Base-by-base conservation (phyloP, 2,329 filamentous ascomycete species). In the Ceratocystis eucalypticola region DNA sequence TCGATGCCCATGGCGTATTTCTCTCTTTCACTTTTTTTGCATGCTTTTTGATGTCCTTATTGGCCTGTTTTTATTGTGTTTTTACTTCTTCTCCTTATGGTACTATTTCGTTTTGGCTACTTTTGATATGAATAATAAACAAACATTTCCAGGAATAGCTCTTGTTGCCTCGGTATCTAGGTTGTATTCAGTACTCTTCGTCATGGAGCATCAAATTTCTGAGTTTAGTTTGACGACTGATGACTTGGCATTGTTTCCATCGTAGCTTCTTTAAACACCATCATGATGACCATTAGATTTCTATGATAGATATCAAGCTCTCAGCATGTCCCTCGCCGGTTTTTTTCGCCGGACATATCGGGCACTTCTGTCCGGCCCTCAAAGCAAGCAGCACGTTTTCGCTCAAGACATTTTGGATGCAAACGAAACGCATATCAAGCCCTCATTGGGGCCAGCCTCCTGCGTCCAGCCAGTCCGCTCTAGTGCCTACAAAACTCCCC, bases 61-160 rank as follows among this genome's bases (percentile, higher is more conserved):
- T 37, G 55, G 55, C 55, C 28, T 20, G 10, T 37, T 59, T 33
- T 22, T 10, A 33, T 53, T n/a, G 25, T n/a, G 12, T 37, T 37
- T 12, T 59, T 37, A 33, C 55, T 20, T 59, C 22, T 20, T 37
- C 12, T n/a, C 7, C 28, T 59, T n/a, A 1, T 17, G 25, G 17
- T n/a, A 33, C 28, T 59, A n/a, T 53, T 53, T 53, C 22, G n/a
- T 53, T 53, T 53, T 53, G 48, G 48, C n/a, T 53, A 20, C n/a
- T 59, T 22, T 59, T 59, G 55, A 59, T 37, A 59, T 59, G 30
- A 25, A 59, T 37, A 59, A 59, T 59, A 37, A 59, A 59, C n/a
- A 15, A 37, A 25, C n/a, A 28, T 28, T 59, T 59, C 55, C 30
- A 59, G 15, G 33, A n/a, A n/a, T 20, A n/a, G 7, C 55, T 59